phyloP scores from a whole-genome alignment of 2,329 filamentous ascomycete species.

The Claviceps capensis region DNA sequence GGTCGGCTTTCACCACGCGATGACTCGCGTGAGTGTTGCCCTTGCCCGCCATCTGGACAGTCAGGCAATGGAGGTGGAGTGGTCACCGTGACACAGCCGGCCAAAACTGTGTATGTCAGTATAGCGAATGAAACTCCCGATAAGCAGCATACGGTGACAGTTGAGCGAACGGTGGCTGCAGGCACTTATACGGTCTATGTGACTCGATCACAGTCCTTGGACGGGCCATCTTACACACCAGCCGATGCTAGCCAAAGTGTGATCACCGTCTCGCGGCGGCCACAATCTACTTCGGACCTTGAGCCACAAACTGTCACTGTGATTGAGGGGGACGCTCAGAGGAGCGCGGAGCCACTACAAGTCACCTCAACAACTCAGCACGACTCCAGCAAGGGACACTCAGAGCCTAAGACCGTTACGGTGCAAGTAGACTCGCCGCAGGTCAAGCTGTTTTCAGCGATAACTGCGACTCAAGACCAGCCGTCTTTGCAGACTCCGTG shows the following conservation, averaged over 20 bases:
- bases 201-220: constrained; percentile 2
- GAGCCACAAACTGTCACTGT: constrained; percentile 6
- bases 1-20: constrained; percentile 10
- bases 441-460: constrained; percentile 10
- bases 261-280: constrained; percentile 6
- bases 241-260: constrained; percentile 3
- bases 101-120: constrained; percentile 16
- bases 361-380: constrained; percentile 6
- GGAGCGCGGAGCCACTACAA: neutral
- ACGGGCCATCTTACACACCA: neutral
- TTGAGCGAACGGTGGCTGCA: constrained; percentile 10
- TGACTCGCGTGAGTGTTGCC: constrained; percentile 15
- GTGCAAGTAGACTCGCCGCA: constrained; percentile 8
- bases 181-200: constrained; percentile 8
- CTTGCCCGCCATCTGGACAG: constrained; percentile 13
- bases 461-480: constrained; percentile 6
- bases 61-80: constrained; percentile 8
- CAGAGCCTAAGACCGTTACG: constrained; percentile 10
- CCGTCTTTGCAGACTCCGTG: neutral
- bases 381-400: constrained; percentile 8
- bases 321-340: neutral
- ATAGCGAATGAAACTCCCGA: constrained; percentile 7
- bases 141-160: constrained; percentile 7
- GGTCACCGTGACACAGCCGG: constrained; percentile 15
- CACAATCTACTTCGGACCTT: neutral